Conservation (phyloP, 768 basidiomycete species). For the Xerocomellus chrysenteron region DNA sequence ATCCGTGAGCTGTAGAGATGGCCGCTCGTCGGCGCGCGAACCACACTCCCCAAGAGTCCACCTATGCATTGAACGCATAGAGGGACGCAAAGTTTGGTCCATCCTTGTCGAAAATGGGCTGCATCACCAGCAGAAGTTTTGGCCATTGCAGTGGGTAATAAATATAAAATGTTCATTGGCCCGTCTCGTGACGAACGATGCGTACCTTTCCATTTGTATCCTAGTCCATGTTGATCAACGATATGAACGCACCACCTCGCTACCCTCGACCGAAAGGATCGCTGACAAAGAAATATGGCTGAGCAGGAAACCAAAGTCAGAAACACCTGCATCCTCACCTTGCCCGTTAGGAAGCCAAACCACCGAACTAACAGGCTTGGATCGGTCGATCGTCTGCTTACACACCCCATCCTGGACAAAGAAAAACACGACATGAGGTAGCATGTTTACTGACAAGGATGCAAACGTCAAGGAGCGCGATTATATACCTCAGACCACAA, state of each 20-base stretch:
- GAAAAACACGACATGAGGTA: not conserved
- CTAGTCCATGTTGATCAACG: slow-evolving; percentile 21
- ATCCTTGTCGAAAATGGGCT: no score
- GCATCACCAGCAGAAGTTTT: no score
- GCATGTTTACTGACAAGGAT: not conserved
- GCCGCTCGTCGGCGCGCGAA: no score
- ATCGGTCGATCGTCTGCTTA: slow-evolving; percentile 47
- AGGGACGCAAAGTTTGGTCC: no score
- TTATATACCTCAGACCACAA: slow-evolving; percentile 46
- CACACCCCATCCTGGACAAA: slow-evolving; percentile 47
- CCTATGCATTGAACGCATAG: no score
- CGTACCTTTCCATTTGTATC: slow-evolving; percentile 41
- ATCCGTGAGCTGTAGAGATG: no score
- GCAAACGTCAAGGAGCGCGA: not conserved
- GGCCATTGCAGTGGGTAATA: not conserved
- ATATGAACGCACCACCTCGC: slow-evolving; percentile 38
- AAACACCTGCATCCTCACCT: slow-evolving; percentile 28
- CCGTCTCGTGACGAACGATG: not conserved
- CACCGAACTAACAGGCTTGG: slow-evolving; percentile 43
- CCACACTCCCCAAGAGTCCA: no score
- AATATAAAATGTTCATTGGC: not conserved
- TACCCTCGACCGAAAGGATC: slow-evolving; percentile 51
- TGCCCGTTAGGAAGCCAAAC: slow-evolving; percentile 50
- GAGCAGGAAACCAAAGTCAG: not conserved
- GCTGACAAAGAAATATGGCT: slow-evolving; percentile 24